Evolutionary conservation across 116 monocot genomes (phyloP), one percentile per base, ranked within the genome.

Genomic region (Phalaenopsis hybrid): DNA sequence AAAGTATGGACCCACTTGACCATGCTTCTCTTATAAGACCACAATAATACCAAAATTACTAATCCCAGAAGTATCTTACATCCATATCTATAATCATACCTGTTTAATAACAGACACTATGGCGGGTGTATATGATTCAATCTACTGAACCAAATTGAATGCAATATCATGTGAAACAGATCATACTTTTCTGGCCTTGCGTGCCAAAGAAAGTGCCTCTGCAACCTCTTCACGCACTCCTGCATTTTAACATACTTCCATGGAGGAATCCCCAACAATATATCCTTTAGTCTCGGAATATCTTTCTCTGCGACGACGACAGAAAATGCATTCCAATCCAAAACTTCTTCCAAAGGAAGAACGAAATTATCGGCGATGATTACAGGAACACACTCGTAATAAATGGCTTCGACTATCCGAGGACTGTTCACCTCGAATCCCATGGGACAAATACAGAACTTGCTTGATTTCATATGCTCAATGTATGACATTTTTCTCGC

Each of bases 121-220:
- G 63, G 50, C 9, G 17, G 46, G 23, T 76, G 67, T 6, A 84
- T 68, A 48, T 84, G 80, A 61, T 84, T 84, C 59, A 87, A 28
- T 70, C 87, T 81, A 52, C 44, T 87, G 16, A 81, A 70, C 87
- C 87, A 87, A 18, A 87, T 80, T 0, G 87, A 84, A 58, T 87
- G 87, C 74, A 87, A 79, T 48, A 87, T 87, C 87, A 87, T 87
- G 81, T 84, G 82, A 74, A 87, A 87, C 4, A 87, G 77, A 58
- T 87, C 87, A 48, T 82, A 81, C 63, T 70, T 81, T 57, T 34
- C 20, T 31, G 87, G 87, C 59, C 46, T 83, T 37, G 65, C 15
- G 23, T 87, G 81, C 84, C 83, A 79, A 25, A 87, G 44, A 41
- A 87, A 84, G 80, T 87, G 87, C 74, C 16, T 81, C 81, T 84